phyloP scores from a whole-genome alignment of 176 grass and related monocot species.

The Phyllostachys edulis region DNA sequence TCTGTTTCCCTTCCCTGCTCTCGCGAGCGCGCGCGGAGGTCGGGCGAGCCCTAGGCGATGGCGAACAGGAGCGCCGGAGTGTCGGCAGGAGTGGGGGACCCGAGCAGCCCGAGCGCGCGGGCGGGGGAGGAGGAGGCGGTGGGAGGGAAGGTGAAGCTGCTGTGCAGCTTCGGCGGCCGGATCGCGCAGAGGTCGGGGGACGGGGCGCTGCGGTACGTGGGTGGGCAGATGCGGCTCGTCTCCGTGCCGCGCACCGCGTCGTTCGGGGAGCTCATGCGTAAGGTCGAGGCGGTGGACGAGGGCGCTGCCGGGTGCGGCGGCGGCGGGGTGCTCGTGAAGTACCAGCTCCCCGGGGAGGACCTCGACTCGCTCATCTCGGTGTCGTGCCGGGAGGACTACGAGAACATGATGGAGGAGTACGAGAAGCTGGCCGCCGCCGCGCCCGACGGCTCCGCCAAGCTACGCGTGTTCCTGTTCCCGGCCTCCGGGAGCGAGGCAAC shows the following conservation, averaged over 20 bases:
- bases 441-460: constrained; percentile 73
- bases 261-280: constrained; percentile 60
- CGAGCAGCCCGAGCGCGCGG: constrained; percentile 41
- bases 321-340: constrained; percentile 45
- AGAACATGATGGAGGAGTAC: constrained; percentile 96
- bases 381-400: constrained; percentile 61
- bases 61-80: background rate
- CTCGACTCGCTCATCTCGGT: constrained; percentile 83
- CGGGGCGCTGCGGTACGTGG: constrained; percentile 69
- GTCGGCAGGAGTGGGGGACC: background rate
- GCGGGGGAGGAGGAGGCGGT: constrained; percentile 14
- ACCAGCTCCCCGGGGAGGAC: constrained; percentile 94
- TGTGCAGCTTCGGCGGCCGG: constrained; percentile 80
- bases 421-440: constrained; percentile 62
- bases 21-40: background rate
- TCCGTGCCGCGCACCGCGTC: constrained; percentile 53
- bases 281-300: constrained; percentile 54
- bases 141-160: constrained; percentile 60
- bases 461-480: constrained; percentile 82
- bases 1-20: background rate
- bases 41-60: constrained; percentile 30
- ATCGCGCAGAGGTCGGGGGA: constrained; percentile 65
- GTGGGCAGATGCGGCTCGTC: constrained; percentile 75
- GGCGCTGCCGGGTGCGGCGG: background rate
- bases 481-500: constrained; percentile 36